Evolutionary conservation across 805 yeast species (phyloP), one percentile per base, ranked within the genome.

Genomic region (Komagataella kurtzmanii): DNA sequence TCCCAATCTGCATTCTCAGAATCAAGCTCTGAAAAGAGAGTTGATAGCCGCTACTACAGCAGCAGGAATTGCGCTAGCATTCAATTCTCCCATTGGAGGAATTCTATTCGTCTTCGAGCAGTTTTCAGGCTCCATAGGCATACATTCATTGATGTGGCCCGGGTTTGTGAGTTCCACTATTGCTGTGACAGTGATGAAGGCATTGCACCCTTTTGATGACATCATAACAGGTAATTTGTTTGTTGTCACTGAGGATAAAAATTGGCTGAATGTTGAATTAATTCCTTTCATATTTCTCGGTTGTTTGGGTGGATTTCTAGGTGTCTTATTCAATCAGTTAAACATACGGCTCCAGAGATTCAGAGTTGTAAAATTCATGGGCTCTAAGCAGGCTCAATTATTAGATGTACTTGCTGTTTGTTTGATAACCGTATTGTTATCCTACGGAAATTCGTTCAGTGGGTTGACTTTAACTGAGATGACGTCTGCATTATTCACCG

Each of bases 31-130:
- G 7, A 70, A 75, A 53, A 73, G 96, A 53, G 91, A 85, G 55
- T 59, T 88, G 7, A 61, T 83, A 14, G 72, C 83, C 17, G 89
- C 95, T 1, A 86, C 90, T 0, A 76, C 87, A 1, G 90, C 95
- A 0, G 82, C 90, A 1, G 96, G 96, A 4, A 83, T 88, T 21
- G 79, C 90, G 0, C 86, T 85, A 12, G 95, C 96, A 0, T 87
- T 88, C 65, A 85, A 84, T 54, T 81, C 95, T 0, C 96, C 96
- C 2, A 81, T 88, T 52, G 95, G 95, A 6, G 96, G 96, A 1
- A 93, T 88, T 1, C 63, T 88, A 36, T 88, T 87, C 63, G 83
- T 85, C 3, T 63, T 85, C 17, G 95, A 88, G 59, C 80, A 79
- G 54, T 69, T 83, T 47, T 79, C 83, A 3, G 76, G 81, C 40